phyloP scores from a whole-genome alignment of 257 asterid species.

The Solanum verrucosum region DNA sequence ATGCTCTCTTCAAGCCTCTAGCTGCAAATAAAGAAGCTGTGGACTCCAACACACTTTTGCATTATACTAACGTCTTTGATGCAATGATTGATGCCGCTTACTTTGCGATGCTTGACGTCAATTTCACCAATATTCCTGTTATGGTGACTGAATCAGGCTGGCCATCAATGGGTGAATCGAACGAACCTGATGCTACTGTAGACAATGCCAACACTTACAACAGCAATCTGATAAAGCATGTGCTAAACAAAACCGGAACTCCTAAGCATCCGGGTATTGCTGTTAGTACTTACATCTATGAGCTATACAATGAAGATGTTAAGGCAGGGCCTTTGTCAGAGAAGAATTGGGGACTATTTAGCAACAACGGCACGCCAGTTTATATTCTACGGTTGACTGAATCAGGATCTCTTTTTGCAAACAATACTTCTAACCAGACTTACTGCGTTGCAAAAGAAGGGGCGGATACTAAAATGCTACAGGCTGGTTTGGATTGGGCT shows the following conservation, averaged over 20 bases:
- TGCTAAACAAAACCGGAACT: constrained; percentile 65
- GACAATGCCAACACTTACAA: constrained; percentile 85
- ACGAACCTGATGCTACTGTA: constrained; percentile 69
- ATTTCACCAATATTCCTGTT: constrained; percentile 76
- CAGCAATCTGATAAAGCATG: constrained; percentile 69
- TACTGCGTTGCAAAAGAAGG: constrained; percentile 62
- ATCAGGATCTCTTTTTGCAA: constrained; percentile 59
- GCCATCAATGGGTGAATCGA: constrained; percentile 79
- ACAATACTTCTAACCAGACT: constrained; percentile 71
- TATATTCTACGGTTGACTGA: constrained; percentile 54
- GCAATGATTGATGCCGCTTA: constrained; percentile 89
- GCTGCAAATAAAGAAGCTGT: constrained; percentile 78
- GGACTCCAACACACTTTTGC: constrained; percentile 79
- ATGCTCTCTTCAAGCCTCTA: constrained; percentile 74
- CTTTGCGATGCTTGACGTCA: constrained; percentile 66
- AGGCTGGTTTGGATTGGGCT: constrained; percentile 97
- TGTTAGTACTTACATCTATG: constrained; percentile 68
- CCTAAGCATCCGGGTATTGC: constrained; percentile 73
- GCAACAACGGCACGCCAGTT: constrained; percentile 49
- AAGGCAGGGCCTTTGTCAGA: constrained; percentile 62
- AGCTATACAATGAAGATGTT: constrained; percentile 76
- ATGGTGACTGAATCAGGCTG: constrained; percentile 83
- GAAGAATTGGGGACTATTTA: constrained; percentile 89
- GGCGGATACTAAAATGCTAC: constrained; percentile 69
- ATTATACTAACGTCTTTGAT: constrained; percentile 73